phyloP scores from a whole-genome alignment of 148 eudicot genomes.

The Vaccinium darrowii region DNA sequence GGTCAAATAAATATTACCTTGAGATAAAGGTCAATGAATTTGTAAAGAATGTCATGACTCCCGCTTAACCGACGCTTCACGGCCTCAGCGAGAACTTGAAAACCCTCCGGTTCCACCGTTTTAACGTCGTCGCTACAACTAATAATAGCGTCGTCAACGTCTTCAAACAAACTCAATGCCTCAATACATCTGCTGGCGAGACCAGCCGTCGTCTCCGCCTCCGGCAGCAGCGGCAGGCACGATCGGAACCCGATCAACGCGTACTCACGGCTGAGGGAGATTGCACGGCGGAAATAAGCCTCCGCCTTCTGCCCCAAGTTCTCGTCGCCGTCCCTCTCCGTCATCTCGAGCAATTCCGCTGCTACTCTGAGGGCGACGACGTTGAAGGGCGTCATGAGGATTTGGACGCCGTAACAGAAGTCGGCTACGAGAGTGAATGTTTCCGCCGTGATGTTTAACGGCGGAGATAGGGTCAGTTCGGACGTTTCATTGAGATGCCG shows the following conservation, averaged over 20 bases:
- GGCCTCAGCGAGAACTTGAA: constrained; percentile 47
- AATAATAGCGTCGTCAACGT: constrained; percentile 27
- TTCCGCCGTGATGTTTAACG: constrained; percentile 60
- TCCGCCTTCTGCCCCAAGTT: constrained; percentile 55
- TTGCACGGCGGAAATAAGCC: constrained; percentile 49
- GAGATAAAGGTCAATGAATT: constrained; percentile 69
- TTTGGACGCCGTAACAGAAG: constrained; percentile 57
- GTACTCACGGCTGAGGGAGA: constrained; percentile 42
- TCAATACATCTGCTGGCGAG: constrained; percentile 69
- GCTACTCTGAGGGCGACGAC: constrained; percentile 62
- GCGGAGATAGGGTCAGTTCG: constrained; percentile 57
- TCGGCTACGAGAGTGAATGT: constrained; percentile 63
- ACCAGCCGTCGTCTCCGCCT: constrained; percentile 57
- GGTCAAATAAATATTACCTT: constrained; percentile 42
- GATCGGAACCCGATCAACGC: constrained; percentile 47
- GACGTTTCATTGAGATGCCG: constrained; percentile 50
- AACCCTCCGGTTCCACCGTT: constrained; percentile 39
- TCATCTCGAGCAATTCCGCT: constrained; percentile 56
- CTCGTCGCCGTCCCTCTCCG: constrained; percentile 21
- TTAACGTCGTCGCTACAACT: constrained; percentile 50
- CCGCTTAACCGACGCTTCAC: constrained; percentile 44
- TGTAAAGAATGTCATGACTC: constrained; percentile 64
- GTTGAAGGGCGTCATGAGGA: constrained; percentile 62
- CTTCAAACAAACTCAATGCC: constrained; percentile 45
- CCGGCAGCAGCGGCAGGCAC: constrained; percentile 57